Evolutionary conservation across 805 yeast genomes (phyloP).

Genomic region (Kluyveromyces siamensis): DNA sequence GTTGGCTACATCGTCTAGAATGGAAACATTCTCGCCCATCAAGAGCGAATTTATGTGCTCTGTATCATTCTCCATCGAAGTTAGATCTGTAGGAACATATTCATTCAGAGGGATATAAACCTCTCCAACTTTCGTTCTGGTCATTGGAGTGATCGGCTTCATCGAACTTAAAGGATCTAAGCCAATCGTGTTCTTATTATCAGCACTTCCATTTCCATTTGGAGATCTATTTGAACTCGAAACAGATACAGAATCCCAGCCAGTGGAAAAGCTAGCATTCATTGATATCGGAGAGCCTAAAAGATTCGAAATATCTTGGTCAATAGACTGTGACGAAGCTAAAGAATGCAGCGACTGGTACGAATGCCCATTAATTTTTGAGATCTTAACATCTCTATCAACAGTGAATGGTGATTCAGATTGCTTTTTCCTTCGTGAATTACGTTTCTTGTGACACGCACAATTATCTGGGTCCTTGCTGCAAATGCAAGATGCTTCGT

Average conservation of each 20-base stretch:
- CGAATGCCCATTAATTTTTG: slow-evolving; percentile 23
- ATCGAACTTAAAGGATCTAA: slow-evolving; percentile 22
- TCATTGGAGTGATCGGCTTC: slow-evolving; percentile 16
- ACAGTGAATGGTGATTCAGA: not conserved
- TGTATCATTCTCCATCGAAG: slow-evolving; percentile 26
- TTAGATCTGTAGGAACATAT: slow-evolving; percentile 26
- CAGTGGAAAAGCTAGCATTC: slow-evolving; percentile 5
- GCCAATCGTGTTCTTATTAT: slow-evolving; percentile 15
- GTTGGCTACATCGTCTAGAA: not conserved
- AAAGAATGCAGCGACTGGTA: slow-evolving; percentile 26
- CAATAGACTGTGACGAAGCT: slow-evolving; percentile 26
- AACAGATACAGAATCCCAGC: slow-evolving; percentile 13
- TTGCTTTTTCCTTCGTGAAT: slow-evolving; percentile 1
- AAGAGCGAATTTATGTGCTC: slow-evolving; percentile 13
- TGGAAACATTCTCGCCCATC: slow-evolving; percentile 1
- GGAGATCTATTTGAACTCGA: slow-evolving; percentile 13
- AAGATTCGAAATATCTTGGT: slow-evolving; percentile 15
- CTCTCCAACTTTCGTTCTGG: slow-evolving; percentile 30
- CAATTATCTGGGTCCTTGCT: slow-evolving; percentile 5
- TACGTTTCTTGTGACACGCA: slow-evolving; percentile 6
- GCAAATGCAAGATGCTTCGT: slow-evolving; percentile 22
- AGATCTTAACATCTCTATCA: slow-evolving; percentile 16
- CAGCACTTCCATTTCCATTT: slow-evolving; percentile 6
- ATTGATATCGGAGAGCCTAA: slow-evolving; percentile 25
- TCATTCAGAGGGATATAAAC: slow-evolving; percentile 32